Percentiles rank a stretch among this genome's conserved stretches.
These are phyloP conservation scores for Iberis amara DNA, from an alignment of 441 rosid species.

Conservation along the genomic window DNA sequence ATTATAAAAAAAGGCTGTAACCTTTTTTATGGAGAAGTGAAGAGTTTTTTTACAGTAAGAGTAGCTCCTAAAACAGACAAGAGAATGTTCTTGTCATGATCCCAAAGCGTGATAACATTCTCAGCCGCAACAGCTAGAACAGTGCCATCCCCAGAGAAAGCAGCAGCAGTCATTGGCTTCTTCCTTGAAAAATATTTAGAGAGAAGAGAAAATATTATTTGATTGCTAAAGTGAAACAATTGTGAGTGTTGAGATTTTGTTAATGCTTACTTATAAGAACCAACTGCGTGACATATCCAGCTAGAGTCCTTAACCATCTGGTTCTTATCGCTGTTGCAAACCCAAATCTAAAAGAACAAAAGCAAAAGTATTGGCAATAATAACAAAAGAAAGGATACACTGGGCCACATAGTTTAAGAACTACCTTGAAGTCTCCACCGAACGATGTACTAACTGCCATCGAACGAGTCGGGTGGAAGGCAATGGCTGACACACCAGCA, in stretches of 20 bases:
- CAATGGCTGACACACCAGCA: constrained; percentile 65
- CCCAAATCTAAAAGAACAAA: constrained; percentile 56
- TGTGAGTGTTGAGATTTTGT: constrained; percentile 12
- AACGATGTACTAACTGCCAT: constrained; percentile 82
- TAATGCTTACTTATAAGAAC: constrained; percentile 71
- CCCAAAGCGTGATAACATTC: constrained; percentile 84
- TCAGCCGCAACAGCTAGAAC: constrained; percentile 96
- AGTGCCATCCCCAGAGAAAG: constrained; percentile 93
- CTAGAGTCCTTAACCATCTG: constrained; percentile 43
- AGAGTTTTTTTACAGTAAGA: constrained; percentile 35
- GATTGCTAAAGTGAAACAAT: constrained; percentile 1
- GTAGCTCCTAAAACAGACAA: constrained; percentile 76
- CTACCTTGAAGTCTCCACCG: constrained; percentile 96
- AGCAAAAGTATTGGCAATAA: background rate
- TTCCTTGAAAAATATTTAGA: constrained; percentile 45
- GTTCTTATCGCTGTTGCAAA: constrained; percentile 41
- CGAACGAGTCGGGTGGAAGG: constrained; percentile 62
- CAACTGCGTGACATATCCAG: constrained; percentile 91
- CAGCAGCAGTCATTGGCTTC: constrained; percentile 86
- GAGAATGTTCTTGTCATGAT: constrained; percentile 74
- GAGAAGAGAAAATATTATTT: background rate
- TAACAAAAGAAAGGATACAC: background rate
- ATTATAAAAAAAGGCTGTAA: constrained; percentile 3
- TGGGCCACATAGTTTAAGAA: constrained; percentile 11
- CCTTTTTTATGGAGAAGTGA: background rate